Conservation (phyloP, 352 stramenopile species). For the Phytophthora uliginosa region DNA sequence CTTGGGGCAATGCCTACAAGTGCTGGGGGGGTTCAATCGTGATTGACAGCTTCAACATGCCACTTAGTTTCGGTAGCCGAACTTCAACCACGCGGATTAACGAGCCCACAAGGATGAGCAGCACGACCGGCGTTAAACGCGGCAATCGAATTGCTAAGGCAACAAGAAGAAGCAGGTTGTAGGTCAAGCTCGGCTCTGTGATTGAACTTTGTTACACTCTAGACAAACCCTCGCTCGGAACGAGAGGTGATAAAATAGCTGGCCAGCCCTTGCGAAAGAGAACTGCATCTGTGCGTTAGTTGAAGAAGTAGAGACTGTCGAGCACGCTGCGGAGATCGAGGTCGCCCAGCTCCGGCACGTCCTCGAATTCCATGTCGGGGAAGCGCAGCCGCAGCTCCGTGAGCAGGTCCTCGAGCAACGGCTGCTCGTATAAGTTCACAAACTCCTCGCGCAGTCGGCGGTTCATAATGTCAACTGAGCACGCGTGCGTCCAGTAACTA, state of each 20-base stretch:
- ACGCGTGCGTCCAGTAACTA: conserved; percentile 99
- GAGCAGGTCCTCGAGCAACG: conserved; percentile 97
- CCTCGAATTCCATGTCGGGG: conserved; percentile 95
- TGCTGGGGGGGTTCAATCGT: neutral
- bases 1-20: conserved; percentile 1
- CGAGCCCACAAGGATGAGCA: neutral
- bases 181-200: conserved; percentile 29
- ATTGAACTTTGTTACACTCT: conserved; percentile 52
- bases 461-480: conserved; percentile 98
- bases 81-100: conserved; percentile 23
- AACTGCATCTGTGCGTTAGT: conserved; percentile 77
- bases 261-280: conserved; percentile 10
- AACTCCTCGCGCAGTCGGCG: conserved; percentile 92
- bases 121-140: neutral
- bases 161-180: neutral
- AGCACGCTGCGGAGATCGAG: conserved; percentile 97
- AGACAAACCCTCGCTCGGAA: conserved; percentile 22
- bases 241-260: conserved; percentile 42
- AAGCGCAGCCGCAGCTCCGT: conserved; percentile 95
- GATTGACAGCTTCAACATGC: conserved; percentile 29
- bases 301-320: conserved; percentile 99
- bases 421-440: conserved; percentile 98
- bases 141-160: neutral
- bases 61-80: conserved; percentile 15
- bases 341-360: conserved; percentile 93